Evolutionary conservation across 2,329 filamentous ascomycete genomes (phyloP), one percentile per base, ranked within the genome.

Genomic region (Clarireedia sp.): DNA sequence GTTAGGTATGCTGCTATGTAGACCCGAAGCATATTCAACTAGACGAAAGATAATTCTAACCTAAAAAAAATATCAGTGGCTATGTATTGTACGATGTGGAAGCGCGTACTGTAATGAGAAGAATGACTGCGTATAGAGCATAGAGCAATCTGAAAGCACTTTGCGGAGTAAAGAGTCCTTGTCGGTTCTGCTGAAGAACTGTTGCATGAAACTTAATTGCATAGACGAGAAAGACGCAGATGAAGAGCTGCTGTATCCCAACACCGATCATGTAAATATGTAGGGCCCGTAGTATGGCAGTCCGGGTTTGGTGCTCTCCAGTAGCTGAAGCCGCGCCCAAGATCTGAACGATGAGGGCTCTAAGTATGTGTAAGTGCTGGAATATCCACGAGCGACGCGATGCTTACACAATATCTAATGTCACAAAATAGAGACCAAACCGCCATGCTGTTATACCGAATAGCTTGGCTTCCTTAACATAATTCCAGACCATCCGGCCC

Each of bases 11-110:
- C 75, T 78, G 26, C 76, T 79, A 5, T 49, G 57, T 1, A 51
- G 59, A 3, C 78, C 78, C 12, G 70, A 69, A 0, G 72, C 72
- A 62, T 79, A 85, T 65, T 85, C 80, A 49, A 72, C 66, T 2
- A 86, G 72, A 24, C 81, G 79, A 68, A 78, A 86, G 58, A 82
- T 74, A 64, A 85, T 83, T 19, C 82, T 77, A 29, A 76, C 66
- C 73, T 79, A 36, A 47, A 49, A 8, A 26, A 10, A 16, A 24
- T 37, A n/a, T 54, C 46, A 55, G 48, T 6, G 45, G 16, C 17
- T 38, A 16, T n/a, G 16, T 33, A 33, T 45, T 12, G 16, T 23
- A n/a, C 9, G 10, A 36, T 26, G 16, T 36, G n/a, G 36, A 24
- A 48, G 7, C 54, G 16, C 59, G n/a, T 54, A 60, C 60, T 7